phyloP scores from a whole-genome alignment of 192 early-diverging fungal species.

The Entomortierella lignicola region DNA sequence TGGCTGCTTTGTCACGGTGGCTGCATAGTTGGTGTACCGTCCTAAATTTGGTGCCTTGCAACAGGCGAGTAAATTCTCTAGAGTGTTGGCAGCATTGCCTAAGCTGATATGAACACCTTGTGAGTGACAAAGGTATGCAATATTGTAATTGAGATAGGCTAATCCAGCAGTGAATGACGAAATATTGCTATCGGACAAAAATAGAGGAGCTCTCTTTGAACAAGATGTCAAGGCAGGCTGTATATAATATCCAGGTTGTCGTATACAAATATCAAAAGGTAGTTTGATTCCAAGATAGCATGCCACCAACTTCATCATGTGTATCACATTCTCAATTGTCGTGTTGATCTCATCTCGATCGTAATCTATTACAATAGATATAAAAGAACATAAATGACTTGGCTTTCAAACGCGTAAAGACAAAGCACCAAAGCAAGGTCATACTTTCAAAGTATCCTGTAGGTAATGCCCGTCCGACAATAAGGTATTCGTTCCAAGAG shows the following conservation, averaged over 20 bases:
- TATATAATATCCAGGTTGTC: conserved; percentile 33
- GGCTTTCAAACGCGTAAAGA: too few species aligned
- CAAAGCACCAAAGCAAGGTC: not conserved
- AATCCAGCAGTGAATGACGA: conserved; percentile 57
- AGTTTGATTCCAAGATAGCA: conserved; percentile 67
- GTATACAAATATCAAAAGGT: conserved; percentile 52
- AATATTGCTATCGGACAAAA: conserved; percentile 56
- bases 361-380: conserved; percentile 35
- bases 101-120: conserved; percentile 64
- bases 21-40: conserved; percentile 55
- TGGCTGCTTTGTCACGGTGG: conserved; percentile 15
- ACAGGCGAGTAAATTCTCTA: conserved; percentile 61
- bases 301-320: conserved; percentile 58
- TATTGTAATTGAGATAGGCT: conserved; percentile 67
- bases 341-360: conserved; percentile 63
- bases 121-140: conserved; percentile 68
- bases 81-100: conserved; percentile 58
- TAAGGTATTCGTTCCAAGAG: conserved; percentile 50
- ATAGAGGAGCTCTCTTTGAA: conserved; percentile 57
- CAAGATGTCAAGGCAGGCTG: conserved; percentile 20
- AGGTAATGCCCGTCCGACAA: conserved; percentile 52
- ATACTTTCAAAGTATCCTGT: conserved; percentile 57
- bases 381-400: not conserved
- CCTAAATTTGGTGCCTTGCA: conserved; percentile 61
- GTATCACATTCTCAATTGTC: conserved; percentile 64